phyloP scores from a whole-genome alignment of 805 yeast species.

The Candida rishiriensis region DNA sequence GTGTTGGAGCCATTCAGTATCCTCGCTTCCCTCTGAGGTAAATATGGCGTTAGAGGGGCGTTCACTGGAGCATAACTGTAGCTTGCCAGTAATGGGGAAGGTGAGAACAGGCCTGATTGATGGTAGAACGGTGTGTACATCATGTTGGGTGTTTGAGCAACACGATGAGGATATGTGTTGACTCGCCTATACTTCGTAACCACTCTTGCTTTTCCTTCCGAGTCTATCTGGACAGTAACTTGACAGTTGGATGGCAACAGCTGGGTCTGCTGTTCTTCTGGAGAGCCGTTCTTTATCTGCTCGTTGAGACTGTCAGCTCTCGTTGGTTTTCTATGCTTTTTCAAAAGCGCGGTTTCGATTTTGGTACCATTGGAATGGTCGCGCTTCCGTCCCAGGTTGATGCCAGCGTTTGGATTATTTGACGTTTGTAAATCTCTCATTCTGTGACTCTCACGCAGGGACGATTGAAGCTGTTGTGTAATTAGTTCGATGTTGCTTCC shows the following conservation, averaged over 20 bases:
- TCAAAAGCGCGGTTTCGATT: no score
- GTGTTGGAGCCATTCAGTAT: no score
- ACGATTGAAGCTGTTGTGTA: conserved; percentile 12
- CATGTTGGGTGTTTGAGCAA: conserved; percentile 15
- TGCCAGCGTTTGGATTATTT: no score
- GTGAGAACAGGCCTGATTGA: conserved; percentile 1
- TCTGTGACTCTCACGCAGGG: conserved; percentile 7
- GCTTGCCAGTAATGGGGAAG: conserved; percentile 2
- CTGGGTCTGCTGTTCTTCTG: neutral
- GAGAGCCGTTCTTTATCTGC: no score
- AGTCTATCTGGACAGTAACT: conserved; percentile 19
- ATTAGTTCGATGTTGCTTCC: conserved; percentile 10
- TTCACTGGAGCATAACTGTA: conserved; percentile 1
- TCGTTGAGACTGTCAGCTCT: no score
- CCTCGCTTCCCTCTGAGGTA: no score
- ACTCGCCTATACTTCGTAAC: conserved; percentile 20
- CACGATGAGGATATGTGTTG: neutral
- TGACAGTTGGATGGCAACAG: conserved; percentile 18
- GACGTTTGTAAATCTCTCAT: neutral
- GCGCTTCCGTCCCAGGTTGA: no score
- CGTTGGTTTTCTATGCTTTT: no score
- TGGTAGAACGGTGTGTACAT: conserved; percentile 4
- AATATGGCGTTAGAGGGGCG: neutral
- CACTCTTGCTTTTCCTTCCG: conserved; percentile 28
- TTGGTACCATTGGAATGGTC: no score